Base-by-base conservation (phyloP, 2,329 filamentous ascomycete genomes). In the Rhynchosporium graminicola region DNA sequence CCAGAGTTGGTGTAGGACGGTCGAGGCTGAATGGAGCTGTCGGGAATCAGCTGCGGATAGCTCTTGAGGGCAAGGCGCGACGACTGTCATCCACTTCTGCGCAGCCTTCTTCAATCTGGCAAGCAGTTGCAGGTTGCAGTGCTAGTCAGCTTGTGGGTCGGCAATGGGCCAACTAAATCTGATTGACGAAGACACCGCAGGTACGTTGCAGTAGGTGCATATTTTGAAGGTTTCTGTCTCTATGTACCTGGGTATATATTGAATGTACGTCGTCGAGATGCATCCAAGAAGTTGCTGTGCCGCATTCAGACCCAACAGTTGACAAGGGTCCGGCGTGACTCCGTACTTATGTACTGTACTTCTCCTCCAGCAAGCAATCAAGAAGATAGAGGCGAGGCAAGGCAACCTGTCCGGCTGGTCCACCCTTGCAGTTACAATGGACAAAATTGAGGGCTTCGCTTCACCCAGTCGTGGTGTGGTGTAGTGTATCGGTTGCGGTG, bases 21-120 rank as follows among this genome's bases (percentile, higher is more conserved):
- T 65, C 65, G 54, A 67, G 68, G 69, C 67, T 68, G 68, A 68
- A 68, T 65, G 60, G 63, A 62, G 61, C 66, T 65, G 48, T 61
- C 63, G 58, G 57, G 57, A 55, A 28, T 29, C 40, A 31, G 51
- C 28, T 57, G 57, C 57, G 43, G 36, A 57, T 51, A 60, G 61
- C 62, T 63, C 50, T 62, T 5, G 33, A 36, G 33, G 48, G 36
- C 42, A 57, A 60, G 40, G 36, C 42, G 46, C 28, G 47, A 51
- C 31, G 29, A 28, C 33, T 51, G 47, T 51, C 47, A 51, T 51
- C 47, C 28, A 12, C 47, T 51, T 33, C 47, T 51, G 47, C 47
- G 47, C 47, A 51, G 47, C 47, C 26, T 57, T 45, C 43, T 28
- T 57, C 40, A 13, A 46, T 6, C 45, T 31, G 54, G 40, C n/a